These are phyloP conservation scores for Colletotrichum zoysiae DNA, from an alignment of 2,329 filamentous ascomycete genomes.

Conservation along the genomic window DNA sequence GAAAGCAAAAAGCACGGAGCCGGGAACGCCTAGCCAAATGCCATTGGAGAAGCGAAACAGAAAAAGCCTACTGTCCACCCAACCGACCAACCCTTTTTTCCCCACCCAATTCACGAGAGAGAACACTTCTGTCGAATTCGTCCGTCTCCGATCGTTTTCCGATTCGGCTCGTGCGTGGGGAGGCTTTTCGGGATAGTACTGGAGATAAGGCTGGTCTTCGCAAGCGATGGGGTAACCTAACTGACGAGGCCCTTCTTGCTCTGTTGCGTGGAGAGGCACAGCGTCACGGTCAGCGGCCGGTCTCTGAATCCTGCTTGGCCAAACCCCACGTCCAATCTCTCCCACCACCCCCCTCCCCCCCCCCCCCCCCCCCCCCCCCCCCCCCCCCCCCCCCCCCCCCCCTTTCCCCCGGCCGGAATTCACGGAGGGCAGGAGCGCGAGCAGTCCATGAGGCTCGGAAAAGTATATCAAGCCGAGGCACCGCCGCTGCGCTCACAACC, in stretches of 20 bases:
- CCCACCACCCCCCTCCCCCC: neutral
- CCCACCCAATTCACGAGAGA: constrained; percentile 13
- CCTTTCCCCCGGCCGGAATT: neutral
- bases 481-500: constrained; percentile 12
- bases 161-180: constrained; percentile 14
- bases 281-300: constrained; percentile 35
- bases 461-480: neutral
- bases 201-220: constrained; percentile 21
- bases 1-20: constrained; percentile 26
- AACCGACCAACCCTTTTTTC: neutral
- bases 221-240: constrained; percentile 43
- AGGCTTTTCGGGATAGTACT: constrained; percentile 15
- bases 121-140: constrained; percentile 19
- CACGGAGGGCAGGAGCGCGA: neutral
- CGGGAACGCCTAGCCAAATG: constrained; percentile 43
- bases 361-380: too few species aligned
- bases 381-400: too few species aligned
- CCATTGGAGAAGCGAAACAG: constrained; percentile 36
- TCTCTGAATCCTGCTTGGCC: constrained; percentile 18
- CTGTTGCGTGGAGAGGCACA: constrained; percentile 44
- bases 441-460: constrained; percentile 6
- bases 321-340: neutral
- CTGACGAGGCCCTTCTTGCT: constrained; percentile 58
- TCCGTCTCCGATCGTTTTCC: constrained; percentile 11
- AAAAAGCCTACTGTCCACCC: constrained; percentile 6